These are phyloP conservation scores for Trichomonas vaginalis DNA, from an alignment of 208 protist species.

Conservation along the genomic window DNA sequence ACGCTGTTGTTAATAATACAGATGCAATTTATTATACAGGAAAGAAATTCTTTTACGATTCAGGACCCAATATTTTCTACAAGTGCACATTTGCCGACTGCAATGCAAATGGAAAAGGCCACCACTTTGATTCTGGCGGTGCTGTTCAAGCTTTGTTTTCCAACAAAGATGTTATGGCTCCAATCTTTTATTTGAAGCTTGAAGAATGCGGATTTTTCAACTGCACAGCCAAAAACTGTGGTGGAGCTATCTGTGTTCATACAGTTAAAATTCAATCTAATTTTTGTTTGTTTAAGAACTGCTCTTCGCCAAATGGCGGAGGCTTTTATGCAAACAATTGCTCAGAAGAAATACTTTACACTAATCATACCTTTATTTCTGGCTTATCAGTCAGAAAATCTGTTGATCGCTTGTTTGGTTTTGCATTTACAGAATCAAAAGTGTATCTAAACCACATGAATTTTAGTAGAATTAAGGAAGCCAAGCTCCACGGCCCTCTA, in stretches of 20 bases:
- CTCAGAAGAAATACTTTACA: not conserved
- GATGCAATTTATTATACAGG: not conserved
- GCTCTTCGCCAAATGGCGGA: not conserved
- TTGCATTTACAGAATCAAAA: not conserved
- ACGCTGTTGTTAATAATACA: not conserved
- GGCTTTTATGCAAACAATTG: not conserved
- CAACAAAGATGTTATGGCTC: not conserved
- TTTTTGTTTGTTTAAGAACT: not conserved
- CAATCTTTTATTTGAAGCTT: not conserved
- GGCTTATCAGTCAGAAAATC: not conserved
- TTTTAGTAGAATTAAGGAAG: not conserved
- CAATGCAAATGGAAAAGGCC: not conserved
- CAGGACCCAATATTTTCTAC: not conserved
- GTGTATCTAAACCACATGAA: not conserved
- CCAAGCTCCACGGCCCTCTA: not conserved
- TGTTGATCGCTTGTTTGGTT: not conserved
- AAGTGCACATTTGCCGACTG: not conserved
- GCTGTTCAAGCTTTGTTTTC: not conserved
- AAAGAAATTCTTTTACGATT: not conserved
- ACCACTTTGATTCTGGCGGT: not conserved
- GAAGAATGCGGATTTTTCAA: not conserved
- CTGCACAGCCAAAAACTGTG: not conserved
- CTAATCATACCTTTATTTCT: not conserved
- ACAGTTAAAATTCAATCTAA: not conserved
- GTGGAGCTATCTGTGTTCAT: not conserved